Evolutionary conservation across 208 protist species (phyloP), one percentile per base, ranked within the genome.

Genomic region (Trypanosoma conorhini): DNA sequence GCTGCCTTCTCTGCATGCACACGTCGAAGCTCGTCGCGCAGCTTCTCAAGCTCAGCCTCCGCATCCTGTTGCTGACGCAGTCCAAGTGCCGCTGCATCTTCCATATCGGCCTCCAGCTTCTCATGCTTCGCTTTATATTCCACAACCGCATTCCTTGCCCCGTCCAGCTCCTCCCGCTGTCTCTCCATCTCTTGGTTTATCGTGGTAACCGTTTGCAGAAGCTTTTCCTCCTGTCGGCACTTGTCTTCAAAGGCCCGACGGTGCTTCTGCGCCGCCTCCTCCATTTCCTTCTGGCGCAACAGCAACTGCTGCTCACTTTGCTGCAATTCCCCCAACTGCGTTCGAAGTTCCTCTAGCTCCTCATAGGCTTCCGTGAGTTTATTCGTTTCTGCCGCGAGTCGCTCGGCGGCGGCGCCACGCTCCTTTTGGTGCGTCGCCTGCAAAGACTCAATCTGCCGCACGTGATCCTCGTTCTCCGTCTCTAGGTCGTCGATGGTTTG

Each of bases 401-500:
- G 77, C 38, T 94, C 87, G 30, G 54, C 75, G 24, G 83, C 61
- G 21, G 50, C n/a, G 17, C 58, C 74, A 30, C 80, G 86, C 42
- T 92, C 85, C 38, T 65, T 48, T 67, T 88, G 70, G 59, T 93
- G 85, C 52, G 65, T 70, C 33, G 83, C 74, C 62, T 93, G 91
- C 31, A 96, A 66, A 31, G 65, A 62, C 63, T 96, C 91, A 56
- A 94, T 91, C 66, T 96, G 78, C 65, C 84, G 85, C 46, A 93
- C 77, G 58, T 91, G 87, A 56, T 94, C 88, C 62, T 94, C 88
- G 62, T 93, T 93, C 66, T 94, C 88, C 28, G 83, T 55, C 79
- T 96, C 88, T 12, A 94, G 67, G 28, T 94, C 86, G 42, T 73
- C 70, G 56, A 96, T 94, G 1, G 85, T 94, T 67, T 96, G 84